These are phyloP conservation scores for Leccinum angustisporum DNA, from an alignment of 1,284 basidiomycete species.

Conservation along the genomic window DNA sequence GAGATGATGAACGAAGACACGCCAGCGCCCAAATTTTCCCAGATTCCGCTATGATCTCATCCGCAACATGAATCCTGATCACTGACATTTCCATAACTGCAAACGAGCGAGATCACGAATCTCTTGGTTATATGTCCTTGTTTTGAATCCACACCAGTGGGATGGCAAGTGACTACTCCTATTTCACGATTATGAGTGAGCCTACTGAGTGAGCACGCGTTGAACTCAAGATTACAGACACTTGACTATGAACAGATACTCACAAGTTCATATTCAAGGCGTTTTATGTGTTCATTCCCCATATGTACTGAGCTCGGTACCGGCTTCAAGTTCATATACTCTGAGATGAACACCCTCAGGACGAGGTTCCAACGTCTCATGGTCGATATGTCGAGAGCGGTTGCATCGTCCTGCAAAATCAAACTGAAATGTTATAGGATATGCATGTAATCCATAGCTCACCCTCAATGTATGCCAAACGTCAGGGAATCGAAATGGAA, in stretches of 20 bases:
- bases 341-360: constrained; percentile 83
- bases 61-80: too few relatives aligned
- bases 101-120: too few relatives aligned
- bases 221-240: constrained; percentile 1
- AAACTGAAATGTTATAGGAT: background rate
- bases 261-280: constrained; percentile 29
- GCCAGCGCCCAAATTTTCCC: too few relatives aligned
- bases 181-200: constrained; percentile 1
- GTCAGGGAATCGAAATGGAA: constrained; percentile 83
- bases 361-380: constrained; percentile 90
- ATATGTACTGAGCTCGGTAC: constrained; percentile 14
- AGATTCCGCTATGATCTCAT: too few relatives aligned
- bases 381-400: constrained; percentile 83
- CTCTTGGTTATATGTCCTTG: too few relatives aligned
- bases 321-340: constrained; percentile 81
- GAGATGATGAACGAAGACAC: too few relatives aligned
- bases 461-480: constrained; percentile 90
- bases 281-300: constrained; percentile 16
- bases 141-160: too few relatives aligned
- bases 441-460: constrained; percentile 26
- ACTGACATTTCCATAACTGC: too few relatives aligned
- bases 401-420: constrained; percentile 75
- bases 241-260: constrained; percentile 9
- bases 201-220: constrained; percentile 24
- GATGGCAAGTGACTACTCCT: background rate